Conservation (phyloP, 2,329 filamentous ascomycete genomes). For the Phaeophleospora eucalypticola region DNA sequence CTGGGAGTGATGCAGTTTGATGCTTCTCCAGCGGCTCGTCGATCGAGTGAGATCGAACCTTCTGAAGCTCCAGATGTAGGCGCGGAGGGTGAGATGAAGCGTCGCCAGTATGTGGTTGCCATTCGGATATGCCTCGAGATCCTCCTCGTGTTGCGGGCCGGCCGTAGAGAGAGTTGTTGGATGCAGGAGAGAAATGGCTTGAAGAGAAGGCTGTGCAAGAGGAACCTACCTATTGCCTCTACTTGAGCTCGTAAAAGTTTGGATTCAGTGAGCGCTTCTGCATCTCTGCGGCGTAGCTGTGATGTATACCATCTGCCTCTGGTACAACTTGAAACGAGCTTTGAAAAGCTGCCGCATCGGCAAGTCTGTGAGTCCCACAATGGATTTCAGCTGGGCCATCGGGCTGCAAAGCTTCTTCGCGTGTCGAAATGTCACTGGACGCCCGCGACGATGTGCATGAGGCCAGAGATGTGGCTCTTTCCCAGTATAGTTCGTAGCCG, state of each 20-base stretch:
- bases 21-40: not conserved
- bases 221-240: not conserved
- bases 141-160: not conserved
- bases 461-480: not conserved
- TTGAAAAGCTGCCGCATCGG: not conserved
- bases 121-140: not conserved
- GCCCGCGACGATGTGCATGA: not conserved
- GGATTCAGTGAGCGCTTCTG: constrained; percentile 3
- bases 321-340: constrained; percentile 2
- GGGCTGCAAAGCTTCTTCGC: not conserved
- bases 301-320: not conserved
- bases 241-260: not conserved
- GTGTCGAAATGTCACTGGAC: not conserved
- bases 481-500: constrained; percentile 1
- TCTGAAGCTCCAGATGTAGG: not conserved
- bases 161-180: too few species aligned
- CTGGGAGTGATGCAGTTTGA: not conserved
- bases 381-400: too few species aligned
- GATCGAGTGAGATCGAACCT: too few species aligned
- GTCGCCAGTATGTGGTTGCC: not conserved
- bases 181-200: not conserved
- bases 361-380: too few species aligned
- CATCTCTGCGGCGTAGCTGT: constrained; percentile 6
- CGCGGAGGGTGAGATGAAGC: not conserved
- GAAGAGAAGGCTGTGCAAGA: not conserved